phyloP scores from a whole-genome alignment of 176 grass and related monocot species.

The Avena sativa region DNA sequence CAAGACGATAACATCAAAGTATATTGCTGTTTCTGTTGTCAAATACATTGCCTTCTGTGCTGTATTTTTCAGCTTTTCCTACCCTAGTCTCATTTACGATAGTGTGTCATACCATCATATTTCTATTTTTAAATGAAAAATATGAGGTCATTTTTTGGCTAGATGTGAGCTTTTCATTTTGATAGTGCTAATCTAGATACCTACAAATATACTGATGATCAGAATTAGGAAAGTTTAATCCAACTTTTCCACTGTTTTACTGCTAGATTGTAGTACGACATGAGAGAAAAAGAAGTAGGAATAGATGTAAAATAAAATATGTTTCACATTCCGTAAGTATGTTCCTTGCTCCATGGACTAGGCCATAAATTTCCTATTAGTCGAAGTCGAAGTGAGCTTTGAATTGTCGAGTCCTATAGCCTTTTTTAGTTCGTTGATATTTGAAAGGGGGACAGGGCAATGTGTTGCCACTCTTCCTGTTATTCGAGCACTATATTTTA shows the following conservation, averaged over 20 bases:
- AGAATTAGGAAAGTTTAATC: slow-evolving; percentile 15
- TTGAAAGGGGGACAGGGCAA: slow-evolving; percentile 22
- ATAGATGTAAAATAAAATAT: slow-evolving; percentile 17
- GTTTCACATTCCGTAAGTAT: slow-evolving; percentile 35
- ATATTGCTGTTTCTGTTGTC: not conserved
- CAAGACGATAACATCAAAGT: not conserved
- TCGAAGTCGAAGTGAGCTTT: slow-evolving; percentile 31
- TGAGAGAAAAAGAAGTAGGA: slow-evolving; percentile 3
- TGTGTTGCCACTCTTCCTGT: slow-evolving; percentile 14
- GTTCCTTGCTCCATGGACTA: not conserved
- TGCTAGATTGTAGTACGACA: not conserved
- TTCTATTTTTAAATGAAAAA: slow-evolving; percentile 11
- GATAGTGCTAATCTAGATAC: slow-evolving; percentile 7
- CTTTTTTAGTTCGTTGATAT: slow-evolving; percentile 5
- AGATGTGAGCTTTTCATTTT: slow-evolving; percentile 15
- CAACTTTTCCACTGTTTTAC: not conserved
- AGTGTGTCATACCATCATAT: not conserved
- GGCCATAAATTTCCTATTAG: not conserved
- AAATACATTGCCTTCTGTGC: not conserved
- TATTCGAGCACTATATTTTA: slow-evolving; percentile 32
- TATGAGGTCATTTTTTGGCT: slow-evolving; percentile 6
- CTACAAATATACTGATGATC: slow-evolving; percentile 11
- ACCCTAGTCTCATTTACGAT: not conserved
- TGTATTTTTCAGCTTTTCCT: slow-evolving; percentile 3
- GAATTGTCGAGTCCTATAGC: slow-evolving; percentile 13